These are phyloP conservation scores for Schizonepeta tenuifolia DNA, from an alignment of 257 asterid species.

Conservation along the genomic window DNA sequence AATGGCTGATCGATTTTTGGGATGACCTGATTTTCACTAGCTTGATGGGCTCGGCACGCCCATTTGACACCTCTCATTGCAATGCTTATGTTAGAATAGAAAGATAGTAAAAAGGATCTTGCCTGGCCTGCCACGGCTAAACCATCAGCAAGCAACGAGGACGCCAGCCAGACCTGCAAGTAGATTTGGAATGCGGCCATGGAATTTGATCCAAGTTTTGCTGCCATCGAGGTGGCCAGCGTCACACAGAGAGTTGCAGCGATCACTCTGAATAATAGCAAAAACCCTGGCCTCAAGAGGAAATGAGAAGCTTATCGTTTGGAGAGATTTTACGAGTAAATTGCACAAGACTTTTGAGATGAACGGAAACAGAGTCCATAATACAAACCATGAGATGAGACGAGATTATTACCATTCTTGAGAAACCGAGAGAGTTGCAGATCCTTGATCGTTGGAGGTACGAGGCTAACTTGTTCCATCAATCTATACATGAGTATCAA, in stretches of 20 bases:
- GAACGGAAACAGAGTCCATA: no score
- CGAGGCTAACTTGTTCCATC: constrained; percentile 36
- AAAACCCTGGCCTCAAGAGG: constrained; percentile 35
- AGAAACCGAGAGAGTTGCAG: constrained; percentile 47
- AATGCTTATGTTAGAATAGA: neutral
- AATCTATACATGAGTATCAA: constrained; percentile 42
- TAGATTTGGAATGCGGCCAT: constrained; percentile 54
- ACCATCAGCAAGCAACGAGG: constrained; percentile 49
- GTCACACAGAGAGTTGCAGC: constrained; percentile 51
- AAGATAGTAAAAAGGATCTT: neutral
- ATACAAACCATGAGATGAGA: no score
- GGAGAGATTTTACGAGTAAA: neutral
- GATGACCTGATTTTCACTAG: no score
- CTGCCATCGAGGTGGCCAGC: constrained; percentile 42
- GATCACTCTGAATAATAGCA: constrained; percentile 41
- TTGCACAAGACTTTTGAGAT: neutral
- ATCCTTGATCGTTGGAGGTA: constrained; percentile 39
- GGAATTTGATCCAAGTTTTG: constrained; percentile 42
- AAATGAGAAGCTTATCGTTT: neutral
- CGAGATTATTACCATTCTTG: constrained; percentile 32
- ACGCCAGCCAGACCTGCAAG: constrained; percentile 52
- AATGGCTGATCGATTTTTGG: no score
- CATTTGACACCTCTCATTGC: neutral
- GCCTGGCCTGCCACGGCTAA: constrained; percentile 54
- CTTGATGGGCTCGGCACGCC: no score